Base-by-base conservation (phyloP, 306 rosid genomes). In the Citrullus amarus region DNA sequence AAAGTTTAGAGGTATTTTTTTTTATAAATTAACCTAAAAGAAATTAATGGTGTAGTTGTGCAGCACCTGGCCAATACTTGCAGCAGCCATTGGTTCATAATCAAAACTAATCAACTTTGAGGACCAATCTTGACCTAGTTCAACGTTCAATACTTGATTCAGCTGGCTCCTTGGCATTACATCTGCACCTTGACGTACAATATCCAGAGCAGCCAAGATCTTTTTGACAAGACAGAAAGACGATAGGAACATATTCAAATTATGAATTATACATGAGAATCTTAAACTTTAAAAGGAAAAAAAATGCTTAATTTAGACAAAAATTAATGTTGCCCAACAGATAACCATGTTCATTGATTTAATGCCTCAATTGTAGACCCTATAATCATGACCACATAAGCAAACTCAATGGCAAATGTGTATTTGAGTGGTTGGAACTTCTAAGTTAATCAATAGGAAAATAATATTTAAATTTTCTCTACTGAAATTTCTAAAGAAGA, bases 141-240 rank as follows among this genome's bases (percentile, higher is more conserved):
- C 98, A 38, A 89, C 86, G 76, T 85, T 86, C 87, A 95, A 79
- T 84, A 95, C 98, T 89, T 92, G 91, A 86, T 89, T 86, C 71
- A 95, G 95, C 86, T 95, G 97, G 76, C 76, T 85, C 88, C 87
- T 86, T 51, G 98, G 98, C 97, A 95, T 92, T 62, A 89, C 92
- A 86, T 95, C 98, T 50, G 98, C 98, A 67, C 98, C 97, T 90
- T 95, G 98, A 79, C 97, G 98, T 43, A 95, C 97, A 81, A 92
- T 88, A 57, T 92, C 98, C 61, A 91, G 86, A 76, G 98, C 97
- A 81, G 98, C 96, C 88, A 95, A 85, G 75, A 95, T 89, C 97
- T 94, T 78, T 85, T 83, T 0, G 6, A 54, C 59, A 71, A 71
- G 9, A 48, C 77, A 80, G 68, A 81, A 78, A 78, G 65, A 80